Evolutionary conservation across 805 yeast genomes (phyloP).

Genomic region (Sugiyamaella floridensis): DNA sequence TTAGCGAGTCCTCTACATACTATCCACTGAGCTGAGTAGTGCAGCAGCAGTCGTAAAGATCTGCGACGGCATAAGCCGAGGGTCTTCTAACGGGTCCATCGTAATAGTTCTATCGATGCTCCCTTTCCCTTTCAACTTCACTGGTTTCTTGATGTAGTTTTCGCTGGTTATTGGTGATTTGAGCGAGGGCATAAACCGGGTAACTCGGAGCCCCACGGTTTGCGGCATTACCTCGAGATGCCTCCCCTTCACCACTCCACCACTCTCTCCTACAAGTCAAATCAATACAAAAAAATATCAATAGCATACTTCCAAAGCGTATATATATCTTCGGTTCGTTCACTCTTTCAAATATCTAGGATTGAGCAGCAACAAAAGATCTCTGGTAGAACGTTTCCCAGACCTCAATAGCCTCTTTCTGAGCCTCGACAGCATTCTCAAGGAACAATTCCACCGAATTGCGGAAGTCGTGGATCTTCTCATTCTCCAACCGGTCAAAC

Average conservation of each 20-base stretch:
- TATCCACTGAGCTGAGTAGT: slow-evolving; percentile 35
- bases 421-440: slow-evolving; percentile 86
- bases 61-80: slow-evolving; percentile 35
- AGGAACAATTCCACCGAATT: slow-evolving; percentile 83
- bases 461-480: slow-evolving; percentile 75
- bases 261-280: too few species aligned
- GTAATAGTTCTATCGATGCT: background rate
- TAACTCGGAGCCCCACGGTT: too few species aligned
- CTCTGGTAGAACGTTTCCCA: slow-evolving; percentile 52
- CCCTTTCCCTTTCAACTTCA: too few species aligned
- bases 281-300: too few species aligned
- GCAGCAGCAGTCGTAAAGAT: slow-evolving; percentile 40
- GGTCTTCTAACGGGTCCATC: slow-evolving; percentile 26
- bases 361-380: slow-evolving; percentile 6
- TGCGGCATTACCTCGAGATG: too few species aligned
- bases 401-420: slow-evolving; percentile 61
- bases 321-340: background rate
- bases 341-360: background rate
- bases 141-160: too few species aligned
- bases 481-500: slow-evolving; percentile 59
- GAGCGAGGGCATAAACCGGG: too few species aligned
- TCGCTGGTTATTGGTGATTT: too few species aligned
- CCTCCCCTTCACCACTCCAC: too few species aligned
- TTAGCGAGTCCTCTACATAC: slow-evolving; percentile 20
- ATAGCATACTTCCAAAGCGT: too few species aligned